Base-by-base conservation (phyloP, 2,329 filamentous ascomycete genomes). In the Colletotrichum cereale region DNA sequence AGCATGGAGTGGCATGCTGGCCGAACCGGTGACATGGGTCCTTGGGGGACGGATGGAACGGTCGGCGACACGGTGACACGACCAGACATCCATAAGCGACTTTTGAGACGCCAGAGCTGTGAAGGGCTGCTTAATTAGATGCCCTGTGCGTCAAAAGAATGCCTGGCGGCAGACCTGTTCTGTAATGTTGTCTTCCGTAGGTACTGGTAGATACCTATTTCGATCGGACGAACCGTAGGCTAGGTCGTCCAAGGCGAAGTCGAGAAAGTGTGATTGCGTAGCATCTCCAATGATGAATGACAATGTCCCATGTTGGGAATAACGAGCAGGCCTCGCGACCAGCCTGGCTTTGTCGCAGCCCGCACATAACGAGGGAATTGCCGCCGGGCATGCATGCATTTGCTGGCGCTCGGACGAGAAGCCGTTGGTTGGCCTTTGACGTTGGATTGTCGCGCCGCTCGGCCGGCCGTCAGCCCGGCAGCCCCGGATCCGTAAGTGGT, bases 11-110 rank as follows among this genome's bases (percentile, higher is more conserved):
- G 57, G 29, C 48, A 48, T 56, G 31, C 21, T 36, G 34, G 66
- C 34, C 31, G 24, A 56, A 52, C 66, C 66, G 40, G 52, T 24
- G 66, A 40, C 66, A 40, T 67, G 50, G 58, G 42, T 67, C 24
- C 42, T 11, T 24, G 64, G 24, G 11, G 18, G 26, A 26, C 40
- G 14, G 21, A 14, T 38, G 29, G 14, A 26, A 47, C 21, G 21
- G 38, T 57, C 36, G 29, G 38, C 44, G 16, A 6, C 38, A 29
- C 14, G 40, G 40, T 16, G 40, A 42, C 16, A 42, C 40, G 14
- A 42, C 40, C 29, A 31, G 24, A 53, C 6, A 4, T 5, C 31
- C 40, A 24, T 11, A 16, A 12, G 50, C 26, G 31, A n/a, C n/a
- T n/a, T n/a, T n/a, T n/a, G 26, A 26, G 48, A 11, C 48, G 24